A percentile compares a stretch with the other conserved stretches of the same genome.
phyloP scores from a whole-genome alignment of 78 protist species.

The Dictyostelium brefeldianum region DNA sequence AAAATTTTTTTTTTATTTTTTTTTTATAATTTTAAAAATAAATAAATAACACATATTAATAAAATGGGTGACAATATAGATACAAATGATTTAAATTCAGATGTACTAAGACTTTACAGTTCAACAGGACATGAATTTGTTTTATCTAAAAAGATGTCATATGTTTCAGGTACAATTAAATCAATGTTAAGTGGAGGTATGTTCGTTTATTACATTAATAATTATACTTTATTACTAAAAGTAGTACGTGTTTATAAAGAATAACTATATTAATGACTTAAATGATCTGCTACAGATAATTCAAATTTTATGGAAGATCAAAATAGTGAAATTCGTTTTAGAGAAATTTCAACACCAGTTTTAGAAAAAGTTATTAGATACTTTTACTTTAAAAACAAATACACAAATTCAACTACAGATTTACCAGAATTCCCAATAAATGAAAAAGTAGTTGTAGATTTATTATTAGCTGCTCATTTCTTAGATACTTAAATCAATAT shows the following conservation, averaged over 20 bases:
- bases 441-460: slow-evolving; percentile 90
- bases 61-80: slow-evolving; percentile 27
- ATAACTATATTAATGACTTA: neutral
- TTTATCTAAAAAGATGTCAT: slow-evolving; percentile 84
- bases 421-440: slow-evolving; percentile 91
- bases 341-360: slow-evolving; percentile 87
- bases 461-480: slow-evolving; percentile 91
- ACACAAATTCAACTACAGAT: slow-evolving; percentile 83
- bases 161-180: slow-evolving; percentile 91
- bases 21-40: no score
- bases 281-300: no score
- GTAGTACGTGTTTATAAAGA: neutral
- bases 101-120: slow-evolving; percentile 61
- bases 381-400: slow-evolving; percentile 87
- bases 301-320: slow-evolving; percentile 87
- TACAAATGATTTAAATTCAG: slow-evolving; percentile 54
- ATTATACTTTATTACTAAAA: neutral
- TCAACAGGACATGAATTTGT: slow-evolving; percentile 86
- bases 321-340: slow-evolving; percentile 76
- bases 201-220: no score
- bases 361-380: slow-evolving; percentile 88
- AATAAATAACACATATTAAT: neutral
- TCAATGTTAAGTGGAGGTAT: slow-evolving; percentile 91
- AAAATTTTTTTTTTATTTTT: neutral
- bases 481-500: slow-evolving; percentile 85